Base-by-base conservation (phyloP, 495 filamentous ascomycete genomes). In the Niebla homalea region DNA sequence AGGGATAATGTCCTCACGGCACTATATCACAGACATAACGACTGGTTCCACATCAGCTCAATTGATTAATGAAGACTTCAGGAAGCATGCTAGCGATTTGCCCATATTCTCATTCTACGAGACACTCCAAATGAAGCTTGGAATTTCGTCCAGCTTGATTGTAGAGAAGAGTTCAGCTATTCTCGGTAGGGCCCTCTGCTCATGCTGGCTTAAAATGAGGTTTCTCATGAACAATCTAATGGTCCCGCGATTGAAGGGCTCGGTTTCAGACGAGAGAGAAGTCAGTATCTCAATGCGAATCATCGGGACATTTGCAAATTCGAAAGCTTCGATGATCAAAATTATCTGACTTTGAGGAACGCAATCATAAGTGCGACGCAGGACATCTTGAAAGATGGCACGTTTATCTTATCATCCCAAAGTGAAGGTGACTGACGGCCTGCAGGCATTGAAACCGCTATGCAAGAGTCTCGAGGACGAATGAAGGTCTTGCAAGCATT, bases 231-330 rank as follows among this genome's bases (percentile, higher is more conserved):
- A 42, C 3, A 42, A 42, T 42, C 39, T 42, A 42, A 42, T 42
- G 39, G 39, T 42, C 6, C 21, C 39, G 39, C n/a, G 21, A 18
- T 42, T 42, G 36, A 42, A 42, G 39, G 39, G 5, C 8, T 42
- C 21, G 70, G 69, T 11, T 72, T 67, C 48, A 56, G 51, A 11
- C 61, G 59, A 14, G 70, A 75, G 54, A 60, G 57, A 14, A 56
- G 58, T 0, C 55, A 53, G n/a, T 54, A 61, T 1, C 43, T 75
- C 2, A 55, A 70, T 53, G 71, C 70, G 1, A 62, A 73, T 43
- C 72, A 75, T 50, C 63, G 64, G 21, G 58, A 55, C 1, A 59
- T 75, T 26, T 73, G 70, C 61, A 75, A 73, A 54, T 75, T 62
- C 39, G 50, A 58, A 11, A 59, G 57, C 32, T 61, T 56, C 0